Evolutionary conservation across 177 flowering plant species (phyloP), one percentile per base, ranked within the genome.

Genomic region (Telopea speciosissima): DNA sequence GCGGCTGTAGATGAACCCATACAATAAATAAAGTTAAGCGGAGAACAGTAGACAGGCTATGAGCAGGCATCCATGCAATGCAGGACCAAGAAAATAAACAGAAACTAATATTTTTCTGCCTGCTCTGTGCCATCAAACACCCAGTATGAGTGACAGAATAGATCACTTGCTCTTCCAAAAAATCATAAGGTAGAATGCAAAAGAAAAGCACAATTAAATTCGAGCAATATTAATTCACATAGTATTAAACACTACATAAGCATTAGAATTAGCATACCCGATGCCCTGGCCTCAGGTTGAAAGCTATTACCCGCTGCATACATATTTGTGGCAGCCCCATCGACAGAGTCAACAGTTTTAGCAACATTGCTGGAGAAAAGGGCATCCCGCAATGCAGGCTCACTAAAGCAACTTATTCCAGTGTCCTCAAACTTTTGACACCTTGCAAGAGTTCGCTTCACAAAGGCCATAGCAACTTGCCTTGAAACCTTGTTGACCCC

Each of bases 401-500:
- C 91, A 62, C 76, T 74, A 75, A 93, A 93, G 81, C 97, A 89
- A 81, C 90, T 91, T 63, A 26, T 82, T 36, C 97, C 93, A 0
- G 87, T 83, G n/a, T 83, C 86, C 75, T 89, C 96, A 79, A 81
- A 88, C 73, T 78, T 85, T 23, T 28, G 81, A 74, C 85, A 91
- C 76, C 93, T 86, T 9, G 75, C 82, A 69, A 91, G 83, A 36
- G 89, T 87, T 44, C 95, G 85, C 74, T 83, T 85, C 59, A 82
- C 81, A 80, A 91, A 93, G 72, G 88, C 88, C 80, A 85, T 58
- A 58, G 93, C 92, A 81, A 83, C 92, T 80, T 81, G 93, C 72
- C 81, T 93, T 69, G 92, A 76, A 56, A 85, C 83, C 81, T 82
- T 91, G 52, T 77, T 79, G 14, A 79, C 80, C 17, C 84, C 83